Base-by-base conservation (phyloP, 768 basidiomycete genomes). In the Dioszegia aurantiaca region DNA sequence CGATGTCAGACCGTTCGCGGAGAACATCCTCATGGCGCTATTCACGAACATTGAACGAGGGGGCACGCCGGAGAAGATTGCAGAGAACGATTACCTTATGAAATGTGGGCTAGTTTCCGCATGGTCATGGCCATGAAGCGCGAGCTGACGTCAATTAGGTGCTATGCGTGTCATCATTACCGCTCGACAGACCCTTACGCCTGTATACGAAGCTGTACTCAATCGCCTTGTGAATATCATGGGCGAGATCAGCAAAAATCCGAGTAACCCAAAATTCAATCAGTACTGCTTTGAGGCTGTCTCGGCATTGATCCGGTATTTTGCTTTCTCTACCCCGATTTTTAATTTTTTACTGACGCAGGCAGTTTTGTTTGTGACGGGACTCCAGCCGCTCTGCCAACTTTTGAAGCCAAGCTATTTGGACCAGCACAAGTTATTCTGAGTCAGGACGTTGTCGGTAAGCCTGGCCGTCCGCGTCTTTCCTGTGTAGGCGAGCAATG, bases 51-150 rank as follows among this genome's bases (percentile, higher is more conserved):
- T 95, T 42, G 90, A 92, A 74, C 78, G 79, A 40, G 87, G 85
- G 5, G 82, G 81, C 2, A 87, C 87, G 3, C 85, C 95, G 0
- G 89, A 95, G 74, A 93, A 94, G 79, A 84, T 94, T 30, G 90
- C 94, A 0, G 93, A 97, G 74, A 99, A 99, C 66, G 94, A 98
- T 76, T 88, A 95, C 75, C 79, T 98, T 46, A 99, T 97, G 92
- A 92, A 90, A 80, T 93, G 94, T 93, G 63, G 45, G 86, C 77
- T 26, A 10, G 6, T 27, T 19, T 3, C 17, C 9, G n/a, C 14
- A 12, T 16, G 33, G 8, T 33, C 33, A 6, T 6, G 6, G 6
- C 14, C 14, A 26, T 16, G 30, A 24, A 17, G 33, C 11, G 23
- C 19, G 19, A 46, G 19, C 17, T 33, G 41, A 39, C 24, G 14